Conservation (phyloP, 1,284 basidiomycete genomes). For the Phellinidium pouzarii region DNA sequence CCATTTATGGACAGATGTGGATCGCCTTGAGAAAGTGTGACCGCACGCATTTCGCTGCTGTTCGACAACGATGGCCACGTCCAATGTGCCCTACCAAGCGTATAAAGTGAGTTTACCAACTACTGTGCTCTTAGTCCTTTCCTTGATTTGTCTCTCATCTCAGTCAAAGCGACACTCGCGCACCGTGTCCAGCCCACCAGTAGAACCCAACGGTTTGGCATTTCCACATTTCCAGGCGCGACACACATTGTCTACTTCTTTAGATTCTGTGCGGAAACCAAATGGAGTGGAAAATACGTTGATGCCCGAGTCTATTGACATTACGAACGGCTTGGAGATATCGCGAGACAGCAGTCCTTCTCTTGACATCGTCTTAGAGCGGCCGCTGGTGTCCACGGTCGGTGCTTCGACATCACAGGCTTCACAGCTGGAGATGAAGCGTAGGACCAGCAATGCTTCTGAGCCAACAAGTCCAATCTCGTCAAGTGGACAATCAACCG, state of each 20-base stretch:
- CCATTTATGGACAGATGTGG: too few species aligned
- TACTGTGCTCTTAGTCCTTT: slow-evolving; percentile 10
- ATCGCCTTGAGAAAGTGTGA: too few species aligned
- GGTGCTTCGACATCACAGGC: not conserved
- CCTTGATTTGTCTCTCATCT: slow-evolving; percentile 4
- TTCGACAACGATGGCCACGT: slow-evolving; percentile 19
- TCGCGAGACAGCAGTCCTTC: not conserved
- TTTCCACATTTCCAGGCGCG: slow-evolving; percentile 23
- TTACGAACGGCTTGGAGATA: not conserved
- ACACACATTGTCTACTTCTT: slow-evolving; percentile 14
- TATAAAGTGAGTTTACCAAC: slow-evolving; percentile 49
- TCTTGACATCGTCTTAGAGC: not conserved
- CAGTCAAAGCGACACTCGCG: slow-evolving; percentile 69
- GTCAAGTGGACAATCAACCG: not conserved
- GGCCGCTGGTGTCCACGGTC: not conserved
- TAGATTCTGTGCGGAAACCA: not conserved
- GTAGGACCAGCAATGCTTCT: not conserved
- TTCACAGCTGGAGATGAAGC: not conserved
- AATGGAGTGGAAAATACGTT: not conserved
- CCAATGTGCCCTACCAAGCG: slow-evolving; percentile 61
- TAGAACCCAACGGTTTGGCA: slow-evolving; percentile 27
- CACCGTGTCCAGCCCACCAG: slow-evolving; percentile 36
- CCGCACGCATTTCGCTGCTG: too few species aligned
- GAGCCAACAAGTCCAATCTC: not conserved
- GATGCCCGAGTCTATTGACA: not conserved